Base-by-base conservation (phyloP, 805 yeast genomes). In the Teunomyces stri region DNA sequence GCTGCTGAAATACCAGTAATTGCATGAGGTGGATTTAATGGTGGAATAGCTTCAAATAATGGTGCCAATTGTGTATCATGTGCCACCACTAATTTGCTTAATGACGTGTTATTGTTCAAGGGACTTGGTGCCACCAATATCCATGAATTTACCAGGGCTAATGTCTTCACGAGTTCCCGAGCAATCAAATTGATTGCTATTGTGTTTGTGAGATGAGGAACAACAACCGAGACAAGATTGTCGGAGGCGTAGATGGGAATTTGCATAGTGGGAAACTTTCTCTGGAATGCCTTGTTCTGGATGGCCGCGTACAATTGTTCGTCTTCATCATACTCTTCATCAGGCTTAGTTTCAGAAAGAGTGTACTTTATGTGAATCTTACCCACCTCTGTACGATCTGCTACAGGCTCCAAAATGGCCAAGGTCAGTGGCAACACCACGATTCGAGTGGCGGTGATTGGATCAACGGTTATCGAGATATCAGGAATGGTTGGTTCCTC, bases 1-100 rank as follows among this genome's bases (percentile, higher is more conserved):
- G 78, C 68, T n/a, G 81, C 87, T 6, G 75, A 54, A 20, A 79
- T 72, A 0, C 87, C 87, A 0, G 86, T 79, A 22, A 84, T 63
- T 45, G 78, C 77, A 59, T 80, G 85, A 0, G 89, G 89, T 1
- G 89, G 87, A 16, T 59, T 65, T 45, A 84, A 62, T 7, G 54
- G 52, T 20, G 62, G 73, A 45, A 51, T 56, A 5, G 43, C 38
- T 20, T 50, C 43, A 13, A 37, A 35, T 6, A 54, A 33, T 20
- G 33, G 42, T 6, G 48, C 38, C 9, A 43, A 31, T 37, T 36
- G 13, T n/a, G 43, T 38, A 22, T 27, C 33, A n/a, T 30, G 43
- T 7, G 53, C 51, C 15, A 56, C 45, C 20, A 54, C 57, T 5
- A 65, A 46, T 50, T 59, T 56, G 51, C 57, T 57, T 42, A 69